Evolutionary conservation across 495 filamentous ascomycete species (phyloP).

Genomic region (Trichoderma parareesei): DNA sequence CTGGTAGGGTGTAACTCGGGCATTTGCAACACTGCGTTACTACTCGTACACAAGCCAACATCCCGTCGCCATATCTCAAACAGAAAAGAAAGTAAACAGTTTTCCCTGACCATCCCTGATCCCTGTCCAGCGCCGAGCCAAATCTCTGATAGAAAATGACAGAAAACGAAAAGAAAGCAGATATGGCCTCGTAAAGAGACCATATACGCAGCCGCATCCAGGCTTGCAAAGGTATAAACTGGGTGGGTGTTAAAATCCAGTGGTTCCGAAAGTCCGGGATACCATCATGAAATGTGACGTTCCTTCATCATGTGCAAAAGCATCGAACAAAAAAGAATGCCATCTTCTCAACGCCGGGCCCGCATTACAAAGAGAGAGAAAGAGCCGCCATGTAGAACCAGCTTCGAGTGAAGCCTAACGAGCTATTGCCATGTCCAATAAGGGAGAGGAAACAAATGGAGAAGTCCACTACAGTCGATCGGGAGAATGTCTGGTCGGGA

Average conservation of each 20-base stretch:
- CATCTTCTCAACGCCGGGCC: background rate
- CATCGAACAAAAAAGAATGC: background rate
- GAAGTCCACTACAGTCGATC: background rate
- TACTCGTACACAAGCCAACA: conserved; percentile 1
- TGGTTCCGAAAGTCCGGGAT: background rate
- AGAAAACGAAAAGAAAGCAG: background rate
- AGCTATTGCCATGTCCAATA: background rate
- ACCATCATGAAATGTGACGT: conserved; percentile 1
- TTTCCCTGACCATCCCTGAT: background rate
- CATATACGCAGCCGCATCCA: background rate
- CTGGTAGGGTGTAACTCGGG: background rate
- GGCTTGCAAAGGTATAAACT: background rate
- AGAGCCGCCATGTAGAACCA: background rate
- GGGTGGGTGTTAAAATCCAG: background rate
- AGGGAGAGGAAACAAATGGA: background rate
- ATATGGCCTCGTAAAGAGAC: background rate
- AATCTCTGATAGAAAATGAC: background rate
- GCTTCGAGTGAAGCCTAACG: background rate
- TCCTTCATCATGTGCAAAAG: conserved; percentile 2
- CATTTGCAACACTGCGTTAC: background rate
- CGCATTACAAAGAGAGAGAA: background rate
- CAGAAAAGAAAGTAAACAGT: background rate
- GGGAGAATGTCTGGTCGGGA: background rate
- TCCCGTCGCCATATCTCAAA: background rate
- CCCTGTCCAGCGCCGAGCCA: conserved; percentile 5